phyloP scores from a whole-genome alignment of 2,329 filamentous ascomycete genomes.

The Xylariomycetidae sp. region DNA sequence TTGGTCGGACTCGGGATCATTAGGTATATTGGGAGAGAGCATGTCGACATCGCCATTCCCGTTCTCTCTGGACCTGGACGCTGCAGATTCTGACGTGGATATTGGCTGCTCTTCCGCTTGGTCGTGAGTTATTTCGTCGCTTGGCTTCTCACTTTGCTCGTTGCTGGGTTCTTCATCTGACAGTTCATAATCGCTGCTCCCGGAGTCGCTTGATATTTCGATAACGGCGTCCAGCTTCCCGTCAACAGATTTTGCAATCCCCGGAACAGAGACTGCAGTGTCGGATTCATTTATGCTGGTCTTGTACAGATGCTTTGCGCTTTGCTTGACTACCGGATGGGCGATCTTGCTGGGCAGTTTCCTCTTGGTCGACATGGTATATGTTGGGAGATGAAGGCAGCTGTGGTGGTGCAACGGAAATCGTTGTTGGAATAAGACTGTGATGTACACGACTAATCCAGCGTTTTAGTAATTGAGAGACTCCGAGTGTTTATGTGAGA shows the following conservation, averaged over 20 bases:
- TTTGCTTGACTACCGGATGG: conserved; percentile 48
- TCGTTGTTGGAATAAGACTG: conserved; percentile 2
- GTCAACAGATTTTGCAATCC: conserved; percentile 32
- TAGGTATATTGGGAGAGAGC: conserved; percentile 20
- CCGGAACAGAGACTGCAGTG: conserved; percentile 45
- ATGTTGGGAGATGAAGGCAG: conserved; percentile 1
- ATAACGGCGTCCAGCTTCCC: conserved; percentile 37
- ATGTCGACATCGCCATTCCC: conserved; percentile 25
- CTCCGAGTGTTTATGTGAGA: no score
- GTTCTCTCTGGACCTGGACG: conserved; percentile 17
- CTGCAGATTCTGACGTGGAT: no score
- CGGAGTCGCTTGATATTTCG: conserved; percentile 54
- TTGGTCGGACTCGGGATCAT: conserved; percentile 38
- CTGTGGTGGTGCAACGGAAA: no score
- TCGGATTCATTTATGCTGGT: conserved; percentile 54
- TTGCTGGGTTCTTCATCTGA: conserved; percentile 43
- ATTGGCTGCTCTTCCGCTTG: conserved; percentile 3
- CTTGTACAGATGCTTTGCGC: conserved; percentile 46
- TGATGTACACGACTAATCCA: no score
- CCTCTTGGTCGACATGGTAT: conserved; percentile 55
- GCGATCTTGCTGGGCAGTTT: conserved; percentile 56
- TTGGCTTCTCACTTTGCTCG: conserved; percentile 16
- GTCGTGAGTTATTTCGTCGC: conserved; percentile 2
- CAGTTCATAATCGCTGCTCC: conserved; percentile 41
- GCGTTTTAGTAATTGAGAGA: no score